A percentile compares a stretch with the other conserved stretches of the same genome.
These are phyloP conservation scores for Gymnopilus junonius DNA, from an alignment of 768 basidiomycete genomes.

Conservation along the genomic window DNA sequence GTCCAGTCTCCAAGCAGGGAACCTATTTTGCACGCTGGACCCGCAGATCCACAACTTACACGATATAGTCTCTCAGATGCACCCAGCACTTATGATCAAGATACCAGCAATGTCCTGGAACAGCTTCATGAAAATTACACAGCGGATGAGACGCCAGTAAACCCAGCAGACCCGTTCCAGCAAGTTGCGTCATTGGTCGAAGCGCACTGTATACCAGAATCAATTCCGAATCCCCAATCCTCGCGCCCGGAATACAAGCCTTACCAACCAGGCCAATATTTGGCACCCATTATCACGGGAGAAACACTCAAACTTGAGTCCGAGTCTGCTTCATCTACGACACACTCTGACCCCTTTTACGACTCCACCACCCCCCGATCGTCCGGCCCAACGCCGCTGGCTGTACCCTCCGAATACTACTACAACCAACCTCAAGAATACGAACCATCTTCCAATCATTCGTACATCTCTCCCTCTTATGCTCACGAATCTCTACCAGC, in stretches of 20 bases:
- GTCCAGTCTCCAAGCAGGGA: constrained; percentile 22
- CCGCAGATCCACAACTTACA: constrained; percentile 30
- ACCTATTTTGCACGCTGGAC: constrained; percentile 13
- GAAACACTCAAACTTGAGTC: constrained; percentile 60
- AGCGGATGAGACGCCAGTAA: constrained; percentile 8
- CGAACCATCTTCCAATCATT: constrained; percentile 34
- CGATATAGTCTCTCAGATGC: constrained; percentile 39
- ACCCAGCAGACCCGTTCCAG: constrained; percentile 24
- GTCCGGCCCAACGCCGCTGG: constrained; percentile 19
- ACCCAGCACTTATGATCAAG: constrained; percentile 12
- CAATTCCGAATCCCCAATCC: constrained; percentile 16
- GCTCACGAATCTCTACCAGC: constrained; percentile 38
- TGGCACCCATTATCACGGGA: constrained; percentile 67
- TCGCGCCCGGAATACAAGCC: constrained; percentile 38
- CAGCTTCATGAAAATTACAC: constrained; percentile 21
- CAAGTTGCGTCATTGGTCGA: constrained; percentile 25
- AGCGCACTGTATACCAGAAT: constrained; percentile 16
- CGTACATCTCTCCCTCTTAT: constrained; percentile 33
- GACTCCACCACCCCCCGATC: constrained; percentile 28
- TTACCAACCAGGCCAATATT: constrained; percentile 65
- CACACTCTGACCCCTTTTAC: constrained; percentile 34
- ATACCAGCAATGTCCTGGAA: constrained; percentile 25
- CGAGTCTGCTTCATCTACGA: constrained; percentile 18
- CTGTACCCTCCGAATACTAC: constrained; percentile 28
- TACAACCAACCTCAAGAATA: constrained; percentile 45